Evolutionary conservation across 2,329 filamentous ascomycete species (phyloP).

Genomic region (Cordyceps farinosa): DNA sequence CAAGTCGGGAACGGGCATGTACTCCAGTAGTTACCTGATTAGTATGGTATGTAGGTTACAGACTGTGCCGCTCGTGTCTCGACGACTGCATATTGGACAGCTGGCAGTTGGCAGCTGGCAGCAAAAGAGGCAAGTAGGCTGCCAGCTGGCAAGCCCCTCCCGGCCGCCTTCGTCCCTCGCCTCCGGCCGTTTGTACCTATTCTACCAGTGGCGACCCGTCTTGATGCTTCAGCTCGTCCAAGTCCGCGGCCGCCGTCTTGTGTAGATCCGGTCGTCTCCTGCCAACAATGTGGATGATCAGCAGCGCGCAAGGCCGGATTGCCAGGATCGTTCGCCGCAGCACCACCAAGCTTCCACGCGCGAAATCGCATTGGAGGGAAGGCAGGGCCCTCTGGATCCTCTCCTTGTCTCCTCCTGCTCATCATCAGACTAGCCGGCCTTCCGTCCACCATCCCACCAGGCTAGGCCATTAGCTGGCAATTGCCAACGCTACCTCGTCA

Average conservation of each 20-base stretch:
- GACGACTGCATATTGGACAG: not conserved
- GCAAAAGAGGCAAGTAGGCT: not conserved
- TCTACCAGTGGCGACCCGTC: not conserved
- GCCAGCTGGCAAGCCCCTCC: not conserved
- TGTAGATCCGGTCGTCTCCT: conserved; percentile 14
- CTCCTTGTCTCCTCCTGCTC: not conserved
- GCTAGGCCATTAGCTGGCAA: not conserved
- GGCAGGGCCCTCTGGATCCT: not conserved
- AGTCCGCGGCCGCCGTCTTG: not conserved
- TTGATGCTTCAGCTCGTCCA: conserved; percentile 1
- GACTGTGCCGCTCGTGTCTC: not conserved
- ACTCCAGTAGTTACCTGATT: not conserved
- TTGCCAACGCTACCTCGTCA: not conserved
- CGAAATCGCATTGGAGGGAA: not conserved
- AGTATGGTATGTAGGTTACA: not conserved
- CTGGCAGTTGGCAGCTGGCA: conserved; percentile 2
- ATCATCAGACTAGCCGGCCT: not conserved
- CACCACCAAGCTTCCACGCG: not conserved
- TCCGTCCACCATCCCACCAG: not conserved
- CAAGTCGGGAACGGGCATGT: too few relatives aligned
- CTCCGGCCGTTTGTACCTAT: conserved; percentile 3
- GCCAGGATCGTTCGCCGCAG: not conserved
- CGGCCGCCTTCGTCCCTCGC: not conserved
- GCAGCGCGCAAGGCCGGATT: conserved; percentile 1
- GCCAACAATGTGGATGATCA: conserved; percentile 13